phyloP scores from a whole-genome alignment of 371 early-diverging fungal genomes.

The Actinomortierella wolfii region DNA sequence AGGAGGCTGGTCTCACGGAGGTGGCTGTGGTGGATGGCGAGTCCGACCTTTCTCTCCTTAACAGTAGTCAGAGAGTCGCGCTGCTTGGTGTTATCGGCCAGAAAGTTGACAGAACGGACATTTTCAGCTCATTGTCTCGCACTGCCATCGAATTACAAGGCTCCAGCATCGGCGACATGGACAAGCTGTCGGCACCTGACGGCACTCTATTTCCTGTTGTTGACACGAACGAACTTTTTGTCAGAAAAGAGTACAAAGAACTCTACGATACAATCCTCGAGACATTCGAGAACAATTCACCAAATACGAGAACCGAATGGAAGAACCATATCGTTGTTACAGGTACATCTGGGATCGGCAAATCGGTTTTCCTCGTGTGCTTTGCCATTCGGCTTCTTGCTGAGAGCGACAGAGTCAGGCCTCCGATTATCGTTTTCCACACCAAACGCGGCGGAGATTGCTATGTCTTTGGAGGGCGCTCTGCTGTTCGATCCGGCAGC shows the following conservation, averaged over 20 bases:
- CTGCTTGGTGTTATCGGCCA: slow-evolving; percentile 12
- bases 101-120: background rate
- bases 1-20: slow-evolving; percentile 15
- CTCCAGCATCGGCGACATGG: slow-evolving; percentile 2
- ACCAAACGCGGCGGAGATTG: background rate
- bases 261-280: no score
- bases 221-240: background rate
- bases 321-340: no score
- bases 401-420: background rate
- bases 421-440: no score
- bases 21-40: slow-evolving; percentile 12
- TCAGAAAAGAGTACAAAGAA: background rate
- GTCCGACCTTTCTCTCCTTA: slow-evolving; percentile 12
- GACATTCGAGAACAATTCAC: no score
- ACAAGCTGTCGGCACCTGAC: slow-evolving; percentile 5
- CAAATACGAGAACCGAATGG: no score
- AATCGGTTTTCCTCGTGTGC: slow-evolving; percentile 11
- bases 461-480: slow-evolving; percentile 18
- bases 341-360: slow-evolving; percentile 13
- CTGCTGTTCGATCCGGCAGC: slow-evolving; percentile 14
- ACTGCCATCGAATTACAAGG: background rate
- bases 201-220: slow-evolving; percentile 7
- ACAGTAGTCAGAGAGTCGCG: slow-evolving; percentile 12
- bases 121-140: no score
- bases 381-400: slow-evolving; percentile 6